phyloP scores from a whole-genome alignment of 306 rosid species.

The Parietaria judaica region DNA sequence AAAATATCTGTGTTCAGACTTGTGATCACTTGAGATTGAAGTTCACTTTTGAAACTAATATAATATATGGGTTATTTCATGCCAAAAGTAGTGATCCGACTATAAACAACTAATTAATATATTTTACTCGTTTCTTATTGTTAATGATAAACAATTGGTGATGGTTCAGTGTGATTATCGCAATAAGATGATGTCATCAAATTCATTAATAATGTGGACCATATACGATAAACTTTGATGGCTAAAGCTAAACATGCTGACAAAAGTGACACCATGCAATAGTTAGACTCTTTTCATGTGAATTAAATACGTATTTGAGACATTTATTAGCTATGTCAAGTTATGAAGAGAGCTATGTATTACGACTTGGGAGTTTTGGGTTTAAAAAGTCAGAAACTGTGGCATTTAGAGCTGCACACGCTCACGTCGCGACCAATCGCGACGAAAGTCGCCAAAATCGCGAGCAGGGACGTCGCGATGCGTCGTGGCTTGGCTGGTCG shows the following conservation, averaged over 20 bases:
- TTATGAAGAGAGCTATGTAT: too few species aligned
- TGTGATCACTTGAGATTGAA: neutral
- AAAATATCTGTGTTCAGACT: too few species aligned
- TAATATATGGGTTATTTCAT: neutral
- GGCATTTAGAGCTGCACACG: too few species aligned
- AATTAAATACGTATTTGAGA: too few species aligned
- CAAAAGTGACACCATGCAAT: neutral
- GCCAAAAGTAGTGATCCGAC: neutral
- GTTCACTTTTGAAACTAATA: constrained; percentile 4
- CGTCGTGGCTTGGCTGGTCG: too few species aligned
- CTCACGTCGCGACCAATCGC: too few species aligned
- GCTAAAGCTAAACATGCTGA: neutral
- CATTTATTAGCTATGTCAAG: too few species aligned
- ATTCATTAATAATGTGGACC: constrained; percentile 6
- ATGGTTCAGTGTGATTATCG: neutral
- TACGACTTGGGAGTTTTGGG: too few species aligned
- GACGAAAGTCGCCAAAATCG: too few species aligned
- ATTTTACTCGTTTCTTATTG: too few species aligned
- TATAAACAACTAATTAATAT: neutral
- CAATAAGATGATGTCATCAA: neutral
- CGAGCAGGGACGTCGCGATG: too few species aligned
- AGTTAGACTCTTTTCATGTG: neutral
- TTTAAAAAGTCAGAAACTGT: neutral
- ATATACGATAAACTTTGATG: neutral
- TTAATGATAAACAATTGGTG: neutral